Base-by-base conservation (phyloP, 192 early-diverging fungal species). In the Backusella tuberculispora region DNA sequence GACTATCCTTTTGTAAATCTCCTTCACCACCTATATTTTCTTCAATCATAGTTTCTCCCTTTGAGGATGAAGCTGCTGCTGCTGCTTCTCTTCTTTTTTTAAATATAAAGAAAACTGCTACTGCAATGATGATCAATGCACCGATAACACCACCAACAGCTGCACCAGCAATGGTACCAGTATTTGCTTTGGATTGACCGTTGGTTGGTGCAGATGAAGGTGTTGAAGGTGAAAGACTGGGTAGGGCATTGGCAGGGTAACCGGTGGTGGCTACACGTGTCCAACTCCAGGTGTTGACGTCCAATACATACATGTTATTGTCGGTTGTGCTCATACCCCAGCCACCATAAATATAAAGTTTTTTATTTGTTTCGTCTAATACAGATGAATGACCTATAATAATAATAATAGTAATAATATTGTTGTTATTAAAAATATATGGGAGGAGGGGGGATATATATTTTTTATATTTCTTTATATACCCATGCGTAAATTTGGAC, bases 291-390 rank as follows among this genome's bases (percentile, higher is more conserved):
- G 68, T 71, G 13, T 40, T 42, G 19, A 87, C 81, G 63, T 92
- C 88, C 17, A 94, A 79, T 44, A 88, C 84, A 78, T 92, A 92
- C 77, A 94, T 87, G 53, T 83, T 89, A 24, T 74, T 80, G 72
- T 94, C 91, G 9, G 80, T 81, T 1, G 80, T 64, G 8, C 69
- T 71, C 6, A 76, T 50, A 10, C 88, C 90, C 69, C 86, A 82
- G 13, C 92, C 92, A 43, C 92, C 92, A 80, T 85, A 94, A 29
- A 92, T 83, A 48, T 90, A 90, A 81, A 94, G 89, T 21, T 74
- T 73, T n/a, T 73, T 63, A 14, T 80, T 85, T 46, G 80, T 84
- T 29, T 83, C 79, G 69, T 87, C 79, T 2, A 90, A 64, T 13
- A 90, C 83, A 1, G 91, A 90, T 9, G 90, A 85, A 68, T 94